Conservation (phyloP, 129 eudicot genomes). For the Dittrichia graveolens region DNA sequence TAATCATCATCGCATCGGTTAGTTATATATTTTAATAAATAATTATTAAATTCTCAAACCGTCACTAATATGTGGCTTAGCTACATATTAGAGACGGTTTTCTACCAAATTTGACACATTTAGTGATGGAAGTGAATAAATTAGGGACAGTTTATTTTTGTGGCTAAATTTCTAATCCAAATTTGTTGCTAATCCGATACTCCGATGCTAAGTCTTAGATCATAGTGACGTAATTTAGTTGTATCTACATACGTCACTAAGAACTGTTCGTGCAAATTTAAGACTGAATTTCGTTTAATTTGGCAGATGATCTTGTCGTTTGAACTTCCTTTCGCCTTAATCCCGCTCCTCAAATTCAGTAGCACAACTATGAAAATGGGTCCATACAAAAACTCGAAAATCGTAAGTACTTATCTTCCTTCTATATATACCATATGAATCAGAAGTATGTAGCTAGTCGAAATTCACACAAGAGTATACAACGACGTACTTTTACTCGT, state of each 20-base stretch:
- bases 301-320: slow-evolving; percentile 81
- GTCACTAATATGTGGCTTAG: too few relatives aligned
- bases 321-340: slow-evolving; percentile 82
- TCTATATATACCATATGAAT: background rate
- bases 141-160: too few relatives aligned
- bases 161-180: too few relatives aligned
- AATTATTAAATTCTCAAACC: too few relatives aligned
- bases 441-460: background rate
- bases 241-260: too few relatives aligned
- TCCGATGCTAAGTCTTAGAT: too few relatives aligned
- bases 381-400: slow-evolving; percentile 59
- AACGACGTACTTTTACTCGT: background rate
- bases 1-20: slow-evolving; percentile 78
- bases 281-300: slow-evolving; percentile 8
- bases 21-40: too few relatives aligned
- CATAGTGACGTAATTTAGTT: too few relatives aligned
- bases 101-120: too few relatives aligned
- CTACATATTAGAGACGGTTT: too few relatives aligned
- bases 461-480: background rate
- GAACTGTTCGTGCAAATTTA: background rate
- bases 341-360: slow-evolving; percentile 85
- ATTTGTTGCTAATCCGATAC: too few relatives aligned
- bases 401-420: slow-evolving; percentile 38
- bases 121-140: too few relatives aligned
- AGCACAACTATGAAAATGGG: slow-evolving; percentile 78